Conservation (phyloP, 305 asterid species). For the Fraxinus floribunda region DNA sequence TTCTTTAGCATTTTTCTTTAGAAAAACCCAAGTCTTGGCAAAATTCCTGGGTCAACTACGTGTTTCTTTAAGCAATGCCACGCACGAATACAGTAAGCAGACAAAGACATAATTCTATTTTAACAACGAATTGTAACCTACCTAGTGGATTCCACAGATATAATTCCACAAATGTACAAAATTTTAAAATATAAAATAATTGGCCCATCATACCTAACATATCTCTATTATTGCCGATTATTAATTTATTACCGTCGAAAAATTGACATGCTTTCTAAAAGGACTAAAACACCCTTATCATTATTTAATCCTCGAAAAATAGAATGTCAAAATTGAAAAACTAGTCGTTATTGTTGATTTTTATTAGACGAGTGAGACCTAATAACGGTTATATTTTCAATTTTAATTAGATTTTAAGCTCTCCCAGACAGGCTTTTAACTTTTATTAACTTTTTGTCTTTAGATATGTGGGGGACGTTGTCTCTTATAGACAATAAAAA, state of each 20-base stretch:
- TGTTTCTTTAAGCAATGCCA: not conserved
- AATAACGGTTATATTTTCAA: no score
- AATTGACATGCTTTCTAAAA: not conserved
- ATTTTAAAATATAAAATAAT: constrained; percentile 6
- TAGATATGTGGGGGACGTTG: no score
- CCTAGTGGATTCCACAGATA: not conserved
- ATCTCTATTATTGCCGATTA: constrained; percentile 21
- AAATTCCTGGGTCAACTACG: not conserved
- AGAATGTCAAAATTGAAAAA: not conserved
- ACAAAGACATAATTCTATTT: not conserved
- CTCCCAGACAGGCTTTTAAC: no score
- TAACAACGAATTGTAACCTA: not conserved
- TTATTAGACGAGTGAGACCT: no score
- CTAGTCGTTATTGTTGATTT: no score
- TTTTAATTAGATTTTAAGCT: no score
- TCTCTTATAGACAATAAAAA: no score
- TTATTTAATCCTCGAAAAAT: not conserved
- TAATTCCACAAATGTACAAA: constrained; percentile 21
- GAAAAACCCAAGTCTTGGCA: not conserved
- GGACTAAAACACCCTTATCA: constrained; percentile 21
- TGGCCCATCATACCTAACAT: constrained; percentile 31
- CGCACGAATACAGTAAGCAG: not conserved
- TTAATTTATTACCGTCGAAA: constrained; percentile 15
- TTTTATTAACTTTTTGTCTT: no score
- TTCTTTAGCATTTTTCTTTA: no score